Conservation (phyloP, 2,329 filamentous ascomycete species). For the Phaeophleospora eucalypticola region DNA sequence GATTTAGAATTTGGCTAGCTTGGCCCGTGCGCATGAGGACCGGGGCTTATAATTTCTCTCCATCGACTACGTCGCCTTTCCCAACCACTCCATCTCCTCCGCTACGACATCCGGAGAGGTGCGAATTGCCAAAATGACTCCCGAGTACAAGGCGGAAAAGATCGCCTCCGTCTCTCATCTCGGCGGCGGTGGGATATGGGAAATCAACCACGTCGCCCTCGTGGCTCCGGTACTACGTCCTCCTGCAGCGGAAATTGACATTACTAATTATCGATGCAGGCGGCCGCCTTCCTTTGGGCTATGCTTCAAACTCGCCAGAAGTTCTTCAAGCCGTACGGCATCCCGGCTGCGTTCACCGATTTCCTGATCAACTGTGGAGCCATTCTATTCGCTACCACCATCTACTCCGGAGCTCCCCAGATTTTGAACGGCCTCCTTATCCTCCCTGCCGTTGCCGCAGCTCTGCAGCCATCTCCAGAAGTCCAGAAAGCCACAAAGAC, state of each 20-base stretch:
- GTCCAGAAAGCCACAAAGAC: constrained; percentile 27
- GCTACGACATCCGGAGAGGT: not conserved
- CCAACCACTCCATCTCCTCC: too few species aligned
- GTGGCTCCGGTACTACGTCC: constrained; percentile 69
- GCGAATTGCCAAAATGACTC: constrained; percentile 23
- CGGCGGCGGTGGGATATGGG: constrained; percentile 72
- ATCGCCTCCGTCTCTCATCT: constrained; percentile 94
- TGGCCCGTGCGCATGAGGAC: too few species aligned
- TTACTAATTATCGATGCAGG: constrained; percentile 47
- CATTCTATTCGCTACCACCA: constrained; percentile 77
- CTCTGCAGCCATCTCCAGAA: constrained; percentile 44
- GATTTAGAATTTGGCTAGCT: too few species aligned
- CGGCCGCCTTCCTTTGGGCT: constrained; percentile 82
- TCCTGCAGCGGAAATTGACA: constrained; percentile 26
- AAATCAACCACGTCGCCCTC: constrained; percentile 82
- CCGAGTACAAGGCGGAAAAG: constrained; percentile 82
- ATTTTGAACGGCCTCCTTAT: constrained; percentile 72
- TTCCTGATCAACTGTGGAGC: constrained; percentile 81
- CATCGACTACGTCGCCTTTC: too few species aligned
- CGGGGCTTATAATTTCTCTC: too few species aligned
- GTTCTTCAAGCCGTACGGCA: constrained; percentile 74
- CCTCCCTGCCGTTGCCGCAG: constrained; percentile 56
- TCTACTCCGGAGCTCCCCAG: constrained; percentile 72
- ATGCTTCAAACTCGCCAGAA: constrained; percentile 76
- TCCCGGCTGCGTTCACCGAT: constrained; percentile 67